Evolutionary conservation across 2,329 filamentous ascomycete genomes (phyloP).

Genomic region (Sclerotinia borealis): DNA sequence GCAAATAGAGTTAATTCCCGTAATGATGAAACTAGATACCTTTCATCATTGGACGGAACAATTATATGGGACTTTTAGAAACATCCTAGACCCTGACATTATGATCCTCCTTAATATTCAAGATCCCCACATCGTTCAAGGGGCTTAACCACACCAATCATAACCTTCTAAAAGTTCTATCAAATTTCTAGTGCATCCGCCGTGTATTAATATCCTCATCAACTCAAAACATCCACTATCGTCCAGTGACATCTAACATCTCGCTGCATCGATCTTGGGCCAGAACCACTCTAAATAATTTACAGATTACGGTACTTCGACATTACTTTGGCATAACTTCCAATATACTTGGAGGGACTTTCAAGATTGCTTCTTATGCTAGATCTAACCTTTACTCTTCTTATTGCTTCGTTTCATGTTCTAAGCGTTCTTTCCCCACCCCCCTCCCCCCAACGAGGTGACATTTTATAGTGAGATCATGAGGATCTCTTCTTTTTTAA

Average conservation of each 20-base stretch:
- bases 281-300: not conserved
- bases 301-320: not conserved
- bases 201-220: not conserved
- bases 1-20: too few relatives aligned
- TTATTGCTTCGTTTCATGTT: conserved; percentile 1
- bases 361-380: not conserved
- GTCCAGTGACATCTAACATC: too few relatives aligned
- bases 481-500: not conserved
- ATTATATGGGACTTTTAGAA: too few relatives aligned
- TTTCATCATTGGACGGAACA: too few relatives aligned
- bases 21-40: too few relatives aligned
- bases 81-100: too few relatives aligned
- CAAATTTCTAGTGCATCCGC: not conserved
- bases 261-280: not conserved
- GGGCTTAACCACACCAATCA: not conserved
- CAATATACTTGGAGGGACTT: not conserved
- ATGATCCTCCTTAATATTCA: not conserved
- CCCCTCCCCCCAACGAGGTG: too few relatives aligned
- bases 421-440: not conserved
- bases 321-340: not conserved
- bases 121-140: not conserved
- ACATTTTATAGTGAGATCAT: not conserved
- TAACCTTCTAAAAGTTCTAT: not conserved
- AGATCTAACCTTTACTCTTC: not conserved
- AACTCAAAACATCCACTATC: not conserved